Conservation (phyloP, 495 filamentous ascomycete species). For the Durotheca rogersii region DNA sequence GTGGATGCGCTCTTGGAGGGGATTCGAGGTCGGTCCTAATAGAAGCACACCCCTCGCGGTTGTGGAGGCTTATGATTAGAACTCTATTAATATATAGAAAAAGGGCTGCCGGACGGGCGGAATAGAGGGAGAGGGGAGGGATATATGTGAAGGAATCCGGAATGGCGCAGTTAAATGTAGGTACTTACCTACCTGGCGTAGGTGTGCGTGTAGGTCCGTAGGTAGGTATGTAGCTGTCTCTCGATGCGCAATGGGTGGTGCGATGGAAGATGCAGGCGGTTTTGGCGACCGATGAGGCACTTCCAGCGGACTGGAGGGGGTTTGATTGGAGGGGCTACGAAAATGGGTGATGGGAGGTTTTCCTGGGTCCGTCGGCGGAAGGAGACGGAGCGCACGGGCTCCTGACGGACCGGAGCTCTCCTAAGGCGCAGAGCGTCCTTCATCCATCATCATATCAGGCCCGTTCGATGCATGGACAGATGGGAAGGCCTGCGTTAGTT, state of each 20-base stretch:
- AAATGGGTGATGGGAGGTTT: neutral
- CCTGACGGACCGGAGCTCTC: slow-evolving; percentile 24
- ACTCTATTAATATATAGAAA: neutral
- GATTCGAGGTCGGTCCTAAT: too few relatives aligned
- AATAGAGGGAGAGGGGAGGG: too few relatives aligned
- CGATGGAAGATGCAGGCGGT: slow-evolving; percentile 6
- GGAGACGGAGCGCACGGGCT: slow-evolving; percentile 23
- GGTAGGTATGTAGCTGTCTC: neutral
- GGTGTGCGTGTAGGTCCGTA: too few relatives aligned
- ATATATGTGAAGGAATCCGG: neutral
- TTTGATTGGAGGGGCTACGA: slow-evolving; percentile 20
- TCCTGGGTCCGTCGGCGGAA: slow-evolving; percentile 12
- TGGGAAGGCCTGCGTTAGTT: too few relatives aligned
- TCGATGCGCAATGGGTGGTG: slow-evolving; percentile 8
- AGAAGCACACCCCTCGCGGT: neutral
- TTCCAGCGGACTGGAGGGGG: slow-evolving; percentile 16
- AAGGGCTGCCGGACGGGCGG: too few relatives aligned
- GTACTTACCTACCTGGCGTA: slow-evolving; percentile 9
- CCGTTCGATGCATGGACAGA: too few relatives aligned
- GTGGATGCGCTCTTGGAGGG: too few relatives aligned
- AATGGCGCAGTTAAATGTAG: neutral
- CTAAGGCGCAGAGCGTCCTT: too few relatives aligned
- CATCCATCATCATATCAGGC: too few relatives aligned
- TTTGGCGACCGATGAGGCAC: slow-evolving; percentile 26
- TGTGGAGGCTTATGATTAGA: neutral